Evolutionary conservation across 768 basidiomycete species (phyloP), one percentile per base, ranked within the genome.

Genomic region (Cystoderma amianthinum): DNA sequence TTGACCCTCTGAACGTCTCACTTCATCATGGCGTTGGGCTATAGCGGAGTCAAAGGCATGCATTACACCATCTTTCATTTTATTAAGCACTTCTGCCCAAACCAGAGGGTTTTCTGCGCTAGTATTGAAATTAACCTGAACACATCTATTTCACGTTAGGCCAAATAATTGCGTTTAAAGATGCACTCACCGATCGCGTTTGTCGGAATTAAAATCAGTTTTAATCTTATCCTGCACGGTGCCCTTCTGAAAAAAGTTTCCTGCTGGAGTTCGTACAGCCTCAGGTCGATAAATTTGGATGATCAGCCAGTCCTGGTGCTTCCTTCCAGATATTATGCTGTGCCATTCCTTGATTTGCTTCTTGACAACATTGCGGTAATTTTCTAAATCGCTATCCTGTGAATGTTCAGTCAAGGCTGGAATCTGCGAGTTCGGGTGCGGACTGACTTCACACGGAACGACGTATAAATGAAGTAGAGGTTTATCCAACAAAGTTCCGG

Each of bases 261-360:
- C 78, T 32, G 74, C 66, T 11, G 67, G 64, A 9, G 70, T 63
- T 51, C 77, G 76, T 17, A 52, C 36, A 13, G 72, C 61, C 54
- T 90, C 85, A 11, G 85, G 80, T 32, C 80, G 74, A 35, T 90
- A 77, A 36, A 97, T 76, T 49, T 96, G 85, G 5, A 95, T 68
- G 45, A 98, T 85, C 41, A 97, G 65, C 87, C 94, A 96, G 63
- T 96, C 95, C 57, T 93, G 90, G 52, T 87, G 81, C 63, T 82
- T 92, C 48, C 82, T 71, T 34, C 77, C 62, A 18, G 69, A 61
- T 25, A 91, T 65, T 2, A 71, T 57, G 2, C 69, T 67, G 44
- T 89, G 83, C 96, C 96, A 99, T 45, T 97, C 92, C 51, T 88
- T 87, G 48, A 98, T 85, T 58, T 95, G 89, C 48, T 82, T 86